A percentile compares a stretch with the other conserved stretches of the same genome.
Evolutionary conservation across 768 basidiomycete genomes (phyloP).

Genomic region (Naganishia onofrii): DNA sequence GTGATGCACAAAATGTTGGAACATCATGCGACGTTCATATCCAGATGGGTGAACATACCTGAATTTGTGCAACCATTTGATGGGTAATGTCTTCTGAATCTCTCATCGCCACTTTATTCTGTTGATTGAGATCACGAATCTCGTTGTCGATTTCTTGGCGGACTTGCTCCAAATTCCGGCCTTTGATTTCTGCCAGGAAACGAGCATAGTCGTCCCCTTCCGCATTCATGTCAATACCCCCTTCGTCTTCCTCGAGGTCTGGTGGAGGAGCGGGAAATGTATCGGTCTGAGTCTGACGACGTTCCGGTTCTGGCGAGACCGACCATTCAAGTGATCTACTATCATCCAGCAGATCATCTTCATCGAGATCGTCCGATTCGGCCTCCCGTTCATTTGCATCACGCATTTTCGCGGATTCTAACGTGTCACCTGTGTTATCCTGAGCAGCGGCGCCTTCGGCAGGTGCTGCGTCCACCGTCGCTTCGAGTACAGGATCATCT

Average conservation of each 20-base stretch:
- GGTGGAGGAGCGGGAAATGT: slow-evolving; percentile 31
- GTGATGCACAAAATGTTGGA: background rate
- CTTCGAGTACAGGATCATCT: background rate
- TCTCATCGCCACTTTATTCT: slow-evolving; percentile 81
- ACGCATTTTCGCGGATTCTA: slow-evolving; percentile 8
- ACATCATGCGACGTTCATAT: slow-evolving; percentile 49
- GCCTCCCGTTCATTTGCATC: background rate
- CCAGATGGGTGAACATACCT: slow-evolving; percentile 39
- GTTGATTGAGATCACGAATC: slow-evolving; percentile 72
- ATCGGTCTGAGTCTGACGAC: background rate
- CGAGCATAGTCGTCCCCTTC: slow-evolving; percentile 74
- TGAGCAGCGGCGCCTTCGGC: background rate
- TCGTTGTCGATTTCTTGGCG: slow-evolving; percentile 88
- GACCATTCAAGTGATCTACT: slow-evolving; percentile 33
- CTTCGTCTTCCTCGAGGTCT: slow-evolving; percentile 34
- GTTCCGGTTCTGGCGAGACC: slow-evolving; percentile 21
- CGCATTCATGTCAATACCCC: slow-evolving; percentile 46
- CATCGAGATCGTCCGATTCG: slow-evolving; percentile 20
- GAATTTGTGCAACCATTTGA: slow-evolving; percentile 85
- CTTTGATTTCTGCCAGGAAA: slow-evolving; percentile 87
- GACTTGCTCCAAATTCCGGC: slow-evolving; percentile 74
- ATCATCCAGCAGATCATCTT: slow-evolving; percentile 54
- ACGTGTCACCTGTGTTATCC: background rate
- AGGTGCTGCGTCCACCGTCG: background rate
- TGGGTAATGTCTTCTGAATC: slow-evolving; percentile 94